Evolutionary conservation across 2,329 filamentous ascomycete species (phyloP).

Genomic region (Blumeriella jaapii): DNA sequence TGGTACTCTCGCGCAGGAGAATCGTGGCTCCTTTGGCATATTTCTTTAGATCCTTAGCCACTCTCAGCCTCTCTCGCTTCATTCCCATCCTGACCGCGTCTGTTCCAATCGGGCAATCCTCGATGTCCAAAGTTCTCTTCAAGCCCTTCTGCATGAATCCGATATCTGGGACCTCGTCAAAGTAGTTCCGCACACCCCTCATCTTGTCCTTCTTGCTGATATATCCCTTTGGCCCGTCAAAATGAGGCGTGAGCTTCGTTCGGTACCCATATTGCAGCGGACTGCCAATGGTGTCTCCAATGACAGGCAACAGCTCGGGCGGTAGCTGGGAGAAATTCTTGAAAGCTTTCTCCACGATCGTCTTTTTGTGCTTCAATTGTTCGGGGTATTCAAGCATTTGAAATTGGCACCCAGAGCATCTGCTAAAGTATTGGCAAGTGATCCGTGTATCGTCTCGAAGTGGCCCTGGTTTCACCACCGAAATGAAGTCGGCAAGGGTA

Average conservation of each 20-base stretch:
- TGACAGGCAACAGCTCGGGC: slow-evolving; percentile 59
- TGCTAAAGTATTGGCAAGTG: slow-evolving; percentile 74
- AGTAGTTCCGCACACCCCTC: slow-evolving; percentile 43
- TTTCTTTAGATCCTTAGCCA: slow-evolving; percentile 54
- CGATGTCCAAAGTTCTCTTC: slow-evolving; percentile 76
- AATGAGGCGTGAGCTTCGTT: slow-evolving; percentile 95
- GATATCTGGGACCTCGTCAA: slow-evolving; percentile 61
- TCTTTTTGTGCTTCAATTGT: slow-evolving; percentile 74
- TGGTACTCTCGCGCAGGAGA: slow-evolving; percentile 75
- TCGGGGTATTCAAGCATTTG: slow-evolving; percentile 89
- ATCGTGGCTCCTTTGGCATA: slow-evolving; percentile 81
- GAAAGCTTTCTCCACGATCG: slow-evolving; percentile 84
- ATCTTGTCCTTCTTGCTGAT: slow-evolving; percentile 35
- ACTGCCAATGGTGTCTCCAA: slow-evolving; percentile 79
- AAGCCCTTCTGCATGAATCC: slow-evolving; percentile 87
- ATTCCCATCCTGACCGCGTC: slow-evolving; percentile 72
- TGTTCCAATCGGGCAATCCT: slow-evolving; percentile 93
- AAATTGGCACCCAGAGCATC: slow-evolving; percentile 88
- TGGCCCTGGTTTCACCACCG: slow-evolving; percentile 60
- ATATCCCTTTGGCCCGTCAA: slow-evolving; percentile 59
- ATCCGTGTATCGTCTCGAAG: slow-evolving; percentile 68
- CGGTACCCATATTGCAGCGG: slow-evolving; percentile 88
- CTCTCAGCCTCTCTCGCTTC: slow-evolving; percentile 64
- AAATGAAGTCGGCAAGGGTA: slow-evolving; percentile 71
- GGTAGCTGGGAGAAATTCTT: slow-evolving; percentile 79